Evolutionary conservation across 2,329 filamentous ascomycete species (phyloP).

Genomic region (Pseudogymnoascus sp.): DNA sequence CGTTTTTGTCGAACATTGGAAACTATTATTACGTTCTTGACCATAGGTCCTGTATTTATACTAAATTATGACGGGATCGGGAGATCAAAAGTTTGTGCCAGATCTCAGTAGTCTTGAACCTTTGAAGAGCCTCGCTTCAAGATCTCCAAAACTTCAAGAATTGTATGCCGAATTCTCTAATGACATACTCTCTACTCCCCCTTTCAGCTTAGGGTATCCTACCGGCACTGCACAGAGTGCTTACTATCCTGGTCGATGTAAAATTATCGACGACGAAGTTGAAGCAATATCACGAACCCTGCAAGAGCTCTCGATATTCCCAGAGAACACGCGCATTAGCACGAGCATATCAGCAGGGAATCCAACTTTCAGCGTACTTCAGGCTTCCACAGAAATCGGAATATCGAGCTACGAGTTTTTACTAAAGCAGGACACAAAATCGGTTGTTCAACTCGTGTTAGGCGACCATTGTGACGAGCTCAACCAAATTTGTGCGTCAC

Average conservation of each 20-base stretch:
- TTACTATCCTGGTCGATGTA: conserved; percentile 46
- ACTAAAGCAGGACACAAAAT: conserved; percentile 15
- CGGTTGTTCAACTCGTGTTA: conserved; percentile 37
- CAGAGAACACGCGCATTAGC: conserved; percentile 49
- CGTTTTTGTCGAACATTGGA: conserved; percentile 49
- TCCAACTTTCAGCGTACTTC: conserved; percentile 40
- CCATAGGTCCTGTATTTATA: too few relatives aligned
- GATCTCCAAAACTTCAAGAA: conserved; percentile 31
- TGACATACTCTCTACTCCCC: conserved; percentile 39
- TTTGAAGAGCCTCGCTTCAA: conserved; percentile 36
- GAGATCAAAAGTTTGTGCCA: conserved; percentile 52
- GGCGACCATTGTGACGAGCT: conserved; percentile 47
- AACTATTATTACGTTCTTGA: conserved; percentile 43
- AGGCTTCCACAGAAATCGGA: conserved; percentile 25
- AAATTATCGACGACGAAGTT: conserved; percentile 44
- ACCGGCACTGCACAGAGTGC: conserved; percentile 41
- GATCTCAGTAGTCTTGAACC: conserved; percentile 32
- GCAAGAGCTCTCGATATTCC: conserved; percentile 39
- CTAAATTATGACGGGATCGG: conserved; percentile 33
- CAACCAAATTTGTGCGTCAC: conserved; percentile 37
- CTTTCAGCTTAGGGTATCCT: conserved; percentile 48
- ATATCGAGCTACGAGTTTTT: conserved; percentile 18
- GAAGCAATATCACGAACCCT: conserved; percentile 41
- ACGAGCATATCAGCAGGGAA: conserved; percentile 28
- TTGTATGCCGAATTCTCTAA: conserved; percentile 36